Base-by-base conservation (phyloP, 768 basidiomycete species). In the Suillus occidentalis region DNA sequence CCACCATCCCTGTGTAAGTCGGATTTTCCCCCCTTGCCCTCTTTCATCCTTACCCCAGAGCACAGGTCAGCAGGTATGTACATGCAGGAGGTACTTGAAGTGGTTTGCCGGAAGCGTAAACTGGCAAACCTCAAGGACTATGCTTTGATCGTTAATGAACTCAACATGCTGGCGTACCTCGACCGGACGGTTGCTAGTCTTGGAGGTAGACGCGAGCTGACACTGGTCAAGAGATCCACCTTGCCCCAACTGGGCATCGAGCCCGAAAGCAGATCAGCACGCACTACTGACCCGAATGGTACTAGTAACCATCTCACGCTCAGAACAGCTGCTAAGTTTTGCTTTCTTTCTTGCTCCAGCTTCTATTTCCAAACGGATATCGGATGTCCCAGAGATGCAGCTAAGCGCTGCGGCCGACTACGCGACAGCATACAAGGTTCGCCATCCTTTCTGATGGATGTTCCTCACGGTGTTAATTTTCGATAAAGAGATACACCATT, bases 111-210 rank as follows among this genome's bases (percentile, higher is more conserved):
- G 43, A 87, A 86, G 72, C 84, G 89, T 58, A 87, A 86, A 71
- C 76, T 93, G 36, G 77, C 80, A 31, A 84, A 89, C 70, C 84
- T 90, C 37, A 87, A 90, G 64, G 90, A 94, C 64, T 98, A 95
- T 78, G 93, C 92, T 2, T 83, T 99, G 25, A 79, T 96, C 47
- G 77, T 91, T 55, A 75, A 76, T 14, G 75, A 80, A 14, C 81
- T 82, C 1, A 89, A 87, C 64, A 89, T 97, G 47, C 77, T 94
- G 62, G 89, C 95, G 39, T 96, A 96, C 34, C 84, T 98, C 36
- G 97, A 99, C 75, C 85, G 96, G 22, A 99, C 97, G 0, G 97
- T 99, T n/a, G 94, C 94, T 42, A 95, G 93, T 78, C 79, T 99
- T 71, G 91, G 94, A 74, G 95, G 94, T 6, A 92, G 91, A 71